phyloP scores from a whole-genome alignment of 345 rosid genomes.

The Ceriops decandra region DNA sequence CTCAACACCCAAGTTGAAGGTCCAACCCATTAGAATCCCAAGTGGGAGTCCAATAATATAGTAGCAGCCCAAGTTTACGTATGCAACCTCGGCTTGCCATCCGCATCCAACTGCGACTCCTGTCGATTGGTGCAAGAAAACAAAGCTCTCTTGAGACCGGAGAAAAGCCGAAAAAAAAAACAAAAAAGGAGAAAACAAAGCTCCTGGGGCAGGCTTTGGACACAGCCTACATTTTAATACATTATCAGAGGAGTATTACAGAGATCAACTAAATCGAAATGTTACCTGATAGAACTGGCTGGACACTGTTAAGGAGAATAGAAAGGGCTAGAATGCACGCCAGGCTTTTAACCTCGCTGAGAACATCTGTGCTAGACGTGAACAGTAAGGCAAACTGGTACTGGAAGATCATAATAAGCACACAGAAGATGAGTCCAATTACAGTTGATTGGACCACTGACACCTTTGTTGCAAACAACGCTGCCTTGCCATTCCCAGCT shows the following conservation, averaged over 20 bases:
- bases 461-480: constrained; percentile 37
- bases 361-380: constrained; percentile 32
- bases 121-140: constrained; percentile 8
- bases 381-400: constrained; percentile 36
- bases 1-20: constrained; percentile 51
- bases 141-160: not conserved
- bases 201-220: no score
- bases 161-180: not conserved
- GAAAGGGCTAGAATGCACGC: constrained; percentile 30
- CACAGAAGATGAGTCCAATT: constrained; percentile 34
- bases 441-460: constrained; percentile 33
- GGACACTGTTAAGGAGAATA: constrained; percentile 46
- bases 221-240: no score
- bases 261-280: no score
- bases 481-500: constrained; percentile 41
- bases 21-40: constrained; percentile 65
- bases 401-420: constrained; percentile 22
- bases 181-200: no score
- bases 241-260: no score
- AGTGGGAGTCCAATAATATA: constrained; percentile 67
- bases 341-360: constrained; percentile 30
- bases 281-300: constrained; percentile 46
- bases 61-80: constrained; percentile 66
- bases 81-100: constrained; percentile 72
- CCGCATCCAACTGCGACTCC: constrained; percentile 91